phyloP scores from a whole-genome alignment of 768 basidiomycete genomes.

The Termitomyces sp. region DNA sequence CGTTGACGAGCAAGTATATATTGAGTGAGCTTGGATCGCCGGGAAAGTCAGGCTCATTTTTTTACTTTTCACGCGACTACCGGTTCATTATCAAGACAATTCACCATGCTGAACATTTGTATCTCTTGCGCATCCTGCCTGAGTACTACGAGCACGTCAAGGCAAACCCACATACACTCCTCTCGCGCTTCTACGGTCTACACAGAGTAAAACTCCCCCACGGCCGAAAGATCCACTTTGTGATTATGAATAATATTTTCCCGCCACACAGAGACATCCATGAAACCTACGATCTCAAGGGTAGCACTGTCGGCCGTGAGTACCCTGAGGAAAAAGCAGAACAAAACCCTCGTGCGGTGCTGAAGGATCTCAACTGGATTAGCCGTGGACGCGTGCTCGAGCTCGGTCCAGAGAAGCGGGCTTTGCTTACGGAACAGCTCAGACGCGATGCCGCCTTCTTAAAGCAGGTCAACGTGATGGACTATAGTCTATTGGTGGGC shows the following conservation, averaged over 20 bases:
- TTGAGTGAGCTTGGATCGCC: conserved; percentile 96
- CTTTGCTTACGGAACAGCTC: conserved; percentile 86
- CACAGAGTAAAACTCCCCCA: conserved; percentile 95
- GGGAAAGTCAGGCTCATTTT: conserved; percentile 97
- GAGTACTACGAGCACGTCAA: conserved; percentile 83
- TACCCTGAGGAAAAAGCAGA: conserved; percentile 82
- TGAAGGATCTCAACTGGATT: conserved; percentile 98
- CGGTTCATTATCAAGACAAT: conserved; percentile 99
- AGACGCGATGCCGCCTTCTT: conserved; percentile 83
- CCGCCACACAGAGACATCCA: conserved; percentile 96
- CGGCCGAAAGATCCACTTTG: conserved; percentile 96
- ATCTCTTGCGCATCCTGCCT: conserved; percentile 78
- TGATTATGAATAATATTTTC: conserved; percentile 99
- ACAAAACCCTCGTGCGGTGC: conserved; percentile 77
- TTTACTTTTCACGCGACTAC: conserved; percentile 98
- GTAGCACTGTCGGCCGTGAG: conserved; percentile 83
- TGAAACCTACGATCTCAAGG: conserved; percentile 97
- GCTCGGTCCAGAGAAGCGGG: conserved; percentile 94
- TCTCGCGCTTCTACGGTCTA: conserved; percentile 94
- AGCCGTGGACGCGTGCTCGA: conserved; percentile 70
- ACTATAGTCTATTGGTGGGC: conserved; percentile 91
- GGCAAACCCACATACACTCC: conserved; percentile 86
- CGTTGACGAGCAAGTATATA: conserved; percentile 96
- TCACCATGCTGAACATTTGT: conserved; percentile 90
- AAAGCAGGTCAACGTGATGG: conserved; percentile 85